Percentiles rank a stretch among this genome's conserved stretches.
These are phyloP conservation scores for Aspergillus nidulans DNA, from an alignment of 495 filamentous ascomycete genomes.

Conservation along the genomic window DNA sequence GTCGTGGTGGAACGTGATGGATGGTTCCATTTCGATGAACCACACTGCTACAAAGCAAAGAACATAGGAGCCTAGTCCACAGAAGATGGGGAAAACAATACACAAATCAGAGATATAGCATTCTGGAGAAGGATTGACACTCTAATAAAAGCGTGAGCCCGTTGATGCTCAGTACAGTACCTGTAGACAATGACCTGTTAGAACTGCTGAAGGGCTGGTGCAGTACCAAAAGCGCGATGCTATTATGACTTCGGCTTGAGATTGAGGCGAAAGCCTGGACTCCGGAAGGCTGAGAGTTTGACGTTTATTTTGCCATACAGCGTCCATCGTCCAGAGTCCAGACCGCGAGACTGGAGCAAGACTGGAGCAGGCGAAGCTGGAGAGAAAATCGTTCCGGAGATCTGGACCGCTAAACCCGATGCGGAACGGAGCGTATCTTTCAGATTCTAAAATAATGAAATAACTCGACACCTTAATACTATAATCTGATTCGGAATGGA, in stretches of 20 bases:
- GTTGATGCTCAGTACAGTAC: no score
- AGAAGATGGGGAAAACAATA: no score
- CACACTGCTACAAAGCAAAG: not conserved
- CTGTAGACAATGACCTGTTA: no score
- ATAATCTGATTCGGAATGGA: not conserved
- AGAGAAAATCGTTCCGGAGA: not conserved
- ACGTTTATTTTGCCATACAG: not conserved
- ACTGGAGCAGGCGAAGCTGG: not conserved
- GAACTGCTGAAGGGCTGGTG: not conserved
- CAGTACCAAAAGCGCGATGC: not conserved
- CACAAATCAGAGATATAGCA: no score
- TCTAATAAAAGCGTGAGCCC: no score
- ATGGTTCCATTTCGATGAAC: slow-evolving; percentile 1
- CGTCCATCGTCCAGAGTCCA: not conserved
- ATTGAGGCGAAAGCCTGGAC: not conserved
- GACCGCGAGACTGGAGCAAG: slow-evolving; percentile 1
- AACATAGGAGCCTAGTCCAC: no score
- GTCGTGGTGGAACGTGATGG: slow-evolving; percentile 2
- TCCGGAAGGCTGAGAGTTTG: not conserved
- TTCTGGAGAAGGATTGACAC: no score
- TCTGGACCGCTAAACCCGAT: slow-evolving; percentile 3
- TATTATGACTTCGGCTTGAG: not conserved
- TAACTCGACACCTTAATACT: not conserved
- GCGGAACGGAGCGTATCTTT: not conserved
- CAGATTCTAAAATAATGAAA: no score